Base-by-base conservation (phyloP, 2,329 filamentous ascomycete genomes). In the Lasiodiplodia citricola region DNA sequence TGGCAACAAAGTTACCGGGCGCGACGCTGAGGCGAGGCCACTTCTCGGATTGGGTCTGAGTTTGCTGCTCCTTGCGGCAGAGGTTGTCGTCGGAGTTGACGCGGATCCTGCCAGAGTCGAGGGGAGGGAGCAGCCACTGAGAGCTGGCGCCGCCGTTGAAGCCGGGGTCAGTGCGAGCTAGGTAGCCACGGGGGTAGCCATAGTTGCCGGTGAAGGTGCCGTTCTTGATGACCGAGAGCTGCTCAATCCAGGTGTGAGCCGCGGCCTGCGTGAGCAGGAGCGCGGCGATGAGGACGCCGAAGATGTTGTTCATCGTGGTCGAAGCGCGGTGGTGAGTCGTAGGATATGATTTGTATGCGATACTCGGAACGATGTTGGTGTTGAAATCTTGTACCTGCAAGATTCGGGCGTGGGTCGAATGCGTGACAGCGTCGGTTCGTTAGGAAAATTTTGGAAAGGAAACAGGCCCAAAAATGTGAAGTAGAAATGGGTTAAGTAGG, bases 231-330 rank as follows among this genome's bases (percentile, higher is more conserved):
- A 89, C 88, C 70, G 85, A 87, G 62, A 95, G 84, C 74, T 90
- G 84, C 80, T 97, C 94, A 58, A 95, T 86, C 94, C 94, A 97
- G 21, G 89, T 91, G 80, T 97, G 95, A 44, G 73, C 77, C 52
- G 72, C 28, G 18, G 71, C 73, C 28, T 71, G 52, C 25, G 51
- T 4, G 70, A 70, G 67, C 70, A 70, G 69, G 72, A 70, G 54
- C 69, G 71, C 66, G 76, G 65, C 63, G 69, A 73, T 47, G 72
- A 73, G 6, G 37, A 41, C 37, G 23, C 25, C 41, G 25, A 68
- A 13, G 35, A 56, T 28, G 7, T 21, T 31, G 51, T 44, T 47
- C n/a, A n/a, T 31, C 63, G 23, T 64, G 51, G 37, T 44, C 4
- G 38, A 6, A 37, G 47, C 1, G 47, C n/a, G n/a, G 60, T 35